A percentile compares a stretch with the other conserved stretches of the same genome.
Evolutionary conservation across 148 eudicot species (phyloP).

Genomic region (Silene latifolia): DNA sequence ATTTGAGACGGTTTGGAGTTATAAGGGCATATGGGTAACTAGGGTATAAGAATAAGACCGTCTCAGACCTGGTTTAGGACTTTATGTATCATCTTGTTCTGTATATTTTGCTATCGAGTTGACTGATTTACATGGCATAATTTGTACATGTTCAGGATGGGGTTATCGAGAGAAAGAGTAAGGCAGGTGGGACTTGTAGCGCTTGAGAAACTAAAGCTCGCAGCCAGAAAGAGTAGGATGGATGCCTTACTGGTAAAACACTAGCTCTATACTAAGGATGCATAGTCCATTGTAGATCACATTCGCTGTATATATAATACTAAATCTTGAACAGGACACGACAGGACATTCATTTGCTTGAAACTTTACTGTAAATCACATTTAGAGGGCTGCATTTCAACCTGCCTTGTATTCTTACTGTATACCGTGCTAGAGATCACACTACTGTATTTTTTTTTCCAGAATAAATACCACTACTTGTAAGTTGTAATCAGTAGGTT

Average conservation of each 20-base stretch:
- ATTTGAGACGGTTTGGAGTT: too few relatives aligned
- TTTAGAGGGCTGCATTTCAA: background rate
- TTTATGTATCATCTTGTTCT: background rate
- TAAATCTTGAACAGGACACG: constrained; percentile 8
- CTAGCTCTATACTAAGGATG: constrained; percentile 26
- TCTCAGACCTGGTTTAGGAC: too few relatives aligned
- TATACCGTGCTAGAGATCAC: constrained; percentile 15
- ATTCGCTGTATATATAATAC: constrained; percentile 29
- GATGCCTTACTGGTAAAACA: constrained; percentile 64
- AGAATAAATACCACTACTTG: background rate
- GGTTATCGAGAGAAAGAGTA: constrained; percentile 89
- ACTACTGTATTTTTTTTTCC: background rate
- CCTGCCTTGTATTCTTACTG: background rate
- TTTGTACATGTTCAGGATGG: constrained; percentile 52
- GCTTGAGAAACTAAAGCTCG: constrained; percentile 79
- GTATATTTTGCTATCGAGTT: background rate
- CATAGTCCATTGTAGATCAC: constrained; percentile 22
- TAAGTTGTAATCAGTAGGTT: too few relatives aligned
- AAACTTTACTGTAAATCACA: background rate
- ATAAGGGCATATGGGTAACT: too few relatives aligned
- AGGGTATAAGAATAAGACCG: too few relatives aligned
- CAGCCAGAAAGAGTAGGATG: constrained; percentile 73
- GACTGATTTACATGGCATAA: constrained; percentile 1
- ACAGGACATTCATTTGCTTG: constrained; percentile 17
- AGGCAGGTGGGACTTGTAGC: constrained; percentile 92